Percentiles rank a stretch among this genome's conserved stretches.
Conservation (phyloP, 352 stramenopile species). For the Phytopythium litorale region DNA sequence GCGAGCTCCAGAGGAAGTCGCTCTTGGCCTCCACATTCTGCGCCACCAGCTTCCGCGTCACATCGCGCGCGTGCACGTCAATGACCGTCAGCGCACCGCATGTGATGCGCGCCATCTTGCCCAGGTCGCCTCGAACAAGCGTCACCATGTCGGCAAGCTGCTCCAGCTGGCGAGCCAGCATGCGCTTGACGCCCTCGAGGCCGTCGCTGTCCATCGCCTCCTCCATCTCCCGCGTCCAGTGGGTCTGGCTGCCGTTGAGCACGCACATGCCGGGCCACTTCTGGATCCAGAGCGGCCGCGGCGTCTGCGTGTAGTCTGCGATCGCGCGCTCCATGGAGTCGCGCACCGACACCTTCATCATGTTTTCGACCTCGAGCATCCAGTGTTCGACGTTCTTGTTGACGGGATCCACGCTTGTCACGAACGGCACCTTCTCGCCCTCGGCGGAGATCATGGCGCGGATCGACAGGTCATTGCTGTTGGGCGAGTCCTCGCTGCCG, state of each 20-base stretch:
- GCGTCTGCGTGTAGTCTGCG: conserved; percentile 87
- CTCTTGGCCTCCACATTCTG: conserved; percentile 85
- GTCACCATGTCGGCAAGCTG: conserved; percentile 96
- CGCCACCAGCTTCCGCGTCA: conserved; percentile 84
- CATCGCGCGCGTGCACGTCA: conserved; percentile 93
- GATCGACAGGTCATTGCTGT: conserved; percentile 82
- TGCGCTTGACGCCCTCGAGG: conserved; percentile 85
- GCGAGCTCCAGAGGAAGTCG: conserved; percentile 93
- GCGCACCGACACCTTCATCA: conserved; percentile 91
- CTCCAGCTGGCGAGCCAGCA: conserved; percentile 87
- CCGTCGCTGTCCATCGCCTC: conserved; percentile 76
- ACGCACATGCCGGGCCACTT: conserved; percentile 93
- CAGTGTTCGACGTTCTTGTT: conserved; percentile 95
- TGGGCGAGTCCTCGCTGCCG: conserved; percentile 20
- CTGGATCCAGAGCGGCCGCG: conserved; percentile 94
- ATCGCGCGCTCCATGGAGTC: conserved; percentile 91
- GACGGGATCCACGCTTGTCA: conserved; percentile 84
- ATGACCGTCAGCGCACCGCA: conserved; percentile 94
- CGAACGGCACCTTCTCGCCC: conserved; percentile 87
- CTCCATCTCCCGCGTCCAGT: conserved; percentile 95
- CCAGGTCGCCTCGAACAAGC: conserved; percentile 85
- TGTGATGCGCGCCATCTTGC: conserved; percentile 89
- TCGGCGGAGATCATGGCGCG: conserved; percentile 90
- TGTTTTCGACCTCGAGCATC: conserved; percentile 93
- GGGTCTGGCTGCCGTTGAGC: conserved; percentile 93